phyloP scores from a whole-genome alignment of 331 rosid genomes.

The Saraca asoca region DNA sequence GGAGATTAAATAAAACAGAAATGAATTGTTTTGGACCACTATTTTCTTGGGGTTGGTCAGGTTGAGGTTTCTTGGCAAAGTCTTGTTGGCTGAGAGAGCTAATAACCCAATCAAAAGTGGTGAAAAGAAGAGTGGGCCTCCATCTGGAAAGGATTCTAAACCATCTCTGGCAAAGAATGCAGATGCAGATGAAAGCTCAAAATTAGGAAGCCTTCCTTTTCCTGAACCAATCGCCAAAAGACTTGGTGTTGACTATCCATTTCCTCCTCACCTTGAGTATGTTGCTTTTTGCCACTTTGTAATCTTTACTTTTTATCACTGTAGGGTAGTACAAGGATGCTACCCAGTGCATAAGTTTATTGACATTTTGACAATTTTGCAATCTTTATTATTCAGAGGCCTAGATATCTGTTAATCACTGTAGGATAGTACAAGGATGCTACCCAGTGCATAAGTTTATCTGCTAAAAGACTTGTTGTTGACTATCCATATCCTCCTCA shows the following conservation, averaged over 20 bases:
- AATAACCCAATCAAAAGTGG: conserved; percentile 44
- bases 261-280: conserved; percentile 91
- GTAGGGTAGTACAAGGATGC: conserved; percentile 1
- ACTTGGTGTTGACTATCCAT: conserved; percentile 91
- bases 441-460: too few species aligned
- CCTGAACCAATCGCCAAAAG: conserved; percentile 78
- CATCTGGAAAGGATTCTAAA: conserved; percentile 43
- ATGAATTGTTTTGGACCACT: conserved; percentile 18
- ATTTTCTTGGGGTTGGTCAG: conserved; percentile 45
- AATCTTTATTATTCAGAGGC: not conserved
- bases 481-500: conserved; percentile 92
- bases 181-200: conserved; percentile 39
- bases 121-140: conserved; percentile 39
- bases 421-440: too few species aligned
- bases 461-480: conserved; percentile 84
- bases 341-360: not conserved
- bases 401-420: conserved; percentile 10
- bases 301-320: conserved; percentile 22
- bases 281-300: conserved; percentile 34
- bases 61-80: conserved; percentile 82
- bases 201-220: conserved; percentile 50
- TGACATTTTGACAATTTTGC: not conserved
- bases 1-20: not conserved
- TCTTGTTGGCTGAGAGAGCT: conserved; percentile 73
- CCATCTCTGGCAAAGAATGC: conserved; percentile 36